Conservation (phyloP, 768 basidiomycete genomes). For the Polyporus arcularius region DNA sequence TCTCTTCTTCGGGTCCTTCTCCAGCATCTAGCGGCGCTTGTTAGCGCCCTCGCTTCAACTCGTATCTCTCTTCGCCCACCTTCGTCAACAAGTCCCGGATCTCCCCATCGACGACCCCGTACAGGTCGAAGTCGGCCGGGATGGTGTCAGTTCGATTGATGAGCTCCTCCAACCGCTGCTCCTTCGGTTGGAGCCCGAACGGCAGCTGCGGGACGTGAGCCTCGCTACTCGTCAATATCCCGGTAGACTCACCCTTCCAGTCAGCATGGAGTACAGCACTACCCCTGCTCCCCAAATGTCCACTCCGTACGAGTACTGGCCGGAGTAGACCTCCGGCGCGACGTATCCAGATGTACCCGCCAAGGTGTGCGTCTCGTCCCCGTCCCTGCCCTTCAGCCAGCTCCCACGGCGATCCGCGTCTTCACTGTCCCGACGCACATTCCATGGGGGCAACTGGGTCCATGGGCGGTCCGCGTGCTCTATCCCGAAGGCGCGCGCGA, state of each 20-base stretch:
- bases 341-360: slow-evolving; percentile 47
- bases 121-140: slow-evolving; percentile 8
- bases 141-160: slow-evolving; percentile 12
- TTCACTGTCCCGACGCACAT: slow-evolving; percentile 1
- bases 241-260: slow-evolving; percentile 21
- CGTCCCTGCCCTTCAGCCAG: neutral
- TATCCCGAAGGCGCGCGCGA: slow-evolving; percentile 27
- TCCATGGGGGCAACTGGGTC: slow-evolving; percentile 10
- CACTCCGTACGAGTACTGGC: slow-evolving; percentile 44
- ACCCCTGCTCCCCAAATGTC: slow-evolving; percentile 51
- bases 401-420: neutral
- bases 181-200: slow-evolving; percentile 17
- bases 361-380: slow-evolving; percentile 12
- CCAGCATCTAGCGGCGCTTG: slow-evolving; percentile 15
- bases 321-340: slow-evolving; percentile 47
- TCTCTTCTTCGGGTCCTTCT: slow-evolving; percentile 20
- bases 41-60: neutral
- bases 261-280: slow-evolving; percentile 32
- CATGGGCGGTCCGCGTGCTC: slow-evolving; percentile 7
- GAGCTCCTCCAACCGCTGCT: slow-evolving; percentile 12
- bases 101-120: slow-evolving; percentile 5
- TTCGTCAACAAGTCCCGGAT: slow-evolving; percentile 16
- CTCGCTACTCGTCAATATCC: neutral
- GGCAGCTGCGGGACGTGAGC: slow-evolving; percentile 7
- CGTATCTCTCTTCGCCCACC: neutral